Base-by-base conservation (phyloP, 768 basidiomycete genomes). In the Pisolithus marmoratus region DNA sequence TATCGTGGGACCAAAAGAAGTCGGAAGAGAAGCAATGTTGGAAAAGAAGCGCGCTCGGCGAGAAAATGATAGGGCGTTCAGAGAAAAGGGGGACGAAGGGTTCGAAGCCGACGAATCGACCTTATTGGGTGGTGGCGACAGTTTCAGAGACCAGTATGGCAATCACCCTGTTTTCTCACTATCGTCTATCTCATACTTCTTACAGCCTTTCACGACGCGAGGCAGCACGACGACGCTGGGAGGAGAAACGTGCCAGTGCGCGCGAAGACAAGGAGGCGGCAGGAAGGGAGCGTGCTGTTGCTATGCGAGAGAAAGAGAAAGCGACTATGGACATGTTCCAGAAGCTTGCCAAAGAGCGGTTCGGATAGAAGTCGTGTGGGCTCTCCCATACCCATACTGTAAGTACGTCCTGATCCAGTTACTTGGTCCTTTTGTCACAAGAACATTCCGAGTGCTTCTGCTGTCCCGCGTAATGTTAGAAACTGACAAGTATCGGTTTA, bases 311-410 rank as follows among this genome's bases (percentile, higher is more conserved):
- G 62, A 94, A 90, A 63, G 93, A 96, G 61, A 84, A 83, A 65
- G 88, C 84, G 17, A 96, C 92, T 0, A 97, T 97, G 91, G 91
- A 91, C 52, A 94, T 94, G 92, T 93, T 96, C 69, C 89, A 89
- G 69, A 83, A 86, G 58, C 71, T 95, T 64, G 94, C 93, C n/a
- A 92, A 88, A 65, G 78, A 88, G 61, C 74, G 88, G 51, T 95
- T 90, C 59, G 92, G 91, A 27, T 91, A 67, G 78, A 38, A 11
- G 24, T 11, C 23, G 34, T 34, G 5, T 34, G 12, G 34, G 2
- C 14, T 5, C 14, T 4, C 34, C 4, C 34, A 34, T 15, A 34
- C 15, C 14, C 34, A 5, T 15, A 15, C 34, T 4, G 34, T 15
- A 12, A 34, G 14, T 34, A 14, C 15, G 34, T 15, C 34, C 34